Conservation (phyloP, 2,329 filamentous ascomycete species). For the Pseudomassariella vexata region DNA sequence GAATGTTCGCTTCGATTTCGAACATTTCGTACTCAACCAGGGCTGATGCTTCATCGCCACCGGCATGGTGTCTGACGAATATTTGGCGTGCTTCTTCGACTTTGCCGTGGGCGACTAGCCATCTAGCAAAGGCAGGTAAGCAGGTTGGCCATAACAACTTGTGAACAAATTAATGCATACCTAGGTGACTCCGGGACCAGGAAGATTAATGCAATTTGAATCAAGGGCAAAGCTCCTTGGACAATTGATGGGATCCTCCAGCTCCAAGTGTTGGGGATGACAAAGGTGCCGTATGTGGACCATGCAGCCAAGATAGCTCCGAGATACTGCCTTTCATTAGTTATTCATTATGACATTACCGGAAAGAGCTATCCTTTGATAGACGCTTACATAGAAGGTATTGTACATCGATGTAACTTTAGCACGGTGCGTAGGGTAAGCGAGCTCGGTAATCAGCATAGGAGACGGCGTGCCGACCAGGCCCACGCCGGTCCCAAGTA, state of each 20-base stretch:
- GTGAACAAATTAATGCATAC: too few relatives aligned
- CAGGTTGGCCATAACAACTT: too few relatives aligned
- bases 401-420: slow-evolving; percentile 18
- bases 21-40: slow-evolving; percentile 33
- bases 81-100: slow-evolving; percentile 27
- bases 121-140: slow-evolving; percentile 21
- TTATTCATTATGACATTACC: background rate
- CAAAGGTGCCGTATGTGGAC: slow-evolving; percentile 13
- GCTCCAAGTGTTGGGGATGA: slow-evolving; percentile 9
- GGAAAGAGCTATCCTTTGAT: background rate
- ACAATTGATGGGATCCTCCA: slow-evolving; percentile 41
- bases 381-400: slow-evolving; percentile 9
- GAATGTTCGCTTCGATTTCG: slow-evolving; percentile 37
- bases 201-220: slow-evolving; percentile 24
- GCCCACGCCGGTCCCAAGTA: slow-evolving; percentile 18
- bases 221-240: slow-evolving; percentile 34
- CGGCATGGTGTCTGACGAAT: slow-evolving; percentile 29
- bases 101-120: slow-evolving; percentile 26
- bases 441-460: slow-evolving; percentile 21
- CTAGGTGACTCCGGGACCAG: slow-evolving; percentile 30
- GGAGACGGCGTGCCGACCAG: slow-evolving; percentile 19
- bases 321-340: background rate
- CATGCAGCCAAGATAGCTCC: slow-evolving; percentile 10
- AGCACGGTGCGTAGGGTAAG: slow-evolving; percentile 19
- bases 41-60: slow-evolving; percentile 29